A percentile compares a stretch with the other conserved stretches of the same genome.
phyloP scores from a whole-genome alignment of 2,329 filamentous ascomycete genomes.

The Colletotrichum tropicale region DNA sequence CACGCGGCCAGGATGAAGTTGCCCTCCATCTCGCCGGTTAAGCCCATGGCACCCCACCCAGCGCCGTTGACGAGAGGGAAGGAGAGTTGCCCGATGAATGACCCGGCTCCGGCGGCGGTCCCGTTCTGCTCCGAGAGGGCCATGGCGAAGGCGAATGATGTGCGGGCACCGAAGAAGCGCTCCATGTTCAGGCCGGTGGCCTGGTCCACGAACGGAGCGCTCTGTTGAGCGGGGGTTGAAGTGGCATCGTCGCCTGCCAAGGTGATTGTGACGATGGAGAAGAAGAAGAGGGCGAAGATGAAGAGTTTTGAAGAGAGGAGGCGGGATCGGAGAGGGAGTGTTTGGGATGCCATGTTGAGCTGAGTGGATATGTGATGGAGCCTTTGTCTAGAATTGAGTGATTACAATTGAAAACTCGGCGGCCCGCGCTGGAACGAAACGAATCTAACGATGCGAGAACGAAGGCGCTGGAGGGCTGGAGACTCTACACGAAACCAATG shows the following conservation, averaged over 20 bases:
- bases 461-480: background rate
- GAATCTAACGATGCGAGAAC: background rate
- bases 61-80: conserved; percentile 41
- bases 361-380: background rate
- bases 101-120: conserved; percentile 16
- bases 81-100: conserved; percentile 52
- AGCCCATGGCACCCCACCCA: conserved; percentile 50
- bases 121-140: conserved; percentile 37
- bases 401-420: background rate
- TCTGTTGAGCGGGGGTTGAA: conserved; percentile 17
- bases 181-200: conserved; percentile 38
- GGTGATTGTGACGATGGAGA: background rate
- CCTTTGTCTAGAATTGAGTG: background rate
- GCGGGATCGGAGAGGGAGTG: background rate
- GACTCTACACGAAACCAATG: background rate
- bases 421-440: background rate
- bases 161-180: conserved; percentile 41
- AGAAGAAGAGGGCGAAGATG: background rate
- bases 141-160: conserved; percentile 45
- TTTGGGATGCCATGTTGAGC: background rate
- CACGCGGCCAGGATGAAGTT: conserved; percentile 49
- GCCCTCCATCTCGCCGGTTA: conserved; percentile 48
- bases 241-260: conserved; percentile 8
- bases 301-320: background rate
- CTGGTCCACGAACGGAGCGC: conserved; percentile 33